phyloP scores from a whole-genome alignment of 768 basidiomycete genomes.

The Coprinellus aureogranulatus region DNA sequence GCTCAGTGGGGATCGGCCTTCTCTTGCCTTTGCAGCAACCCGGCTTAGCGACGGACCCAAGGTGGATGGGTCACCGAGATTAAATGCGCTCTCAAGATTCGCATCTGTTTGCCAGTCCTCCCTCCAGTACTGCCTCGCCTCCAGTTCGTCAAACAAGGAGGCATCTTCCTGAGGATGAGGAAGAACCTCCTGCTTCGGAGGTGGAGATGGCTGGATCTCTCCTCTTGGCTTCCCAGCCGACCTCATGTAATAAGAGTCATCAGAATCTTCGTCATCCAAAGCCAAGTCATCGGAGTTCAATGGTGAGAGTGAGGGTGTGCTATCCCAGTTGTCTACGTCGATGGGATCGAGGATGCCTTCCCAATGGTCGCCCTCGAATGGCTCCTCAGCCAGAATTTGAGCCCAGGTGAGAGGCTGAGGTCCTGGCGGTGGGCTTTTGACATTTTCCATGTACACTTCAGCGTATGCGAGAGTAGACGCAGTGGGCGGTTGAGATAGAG shows the following conservation, averaged over 20 bases:
- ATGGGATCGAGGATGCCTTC: slow-evolving; percentile 52
- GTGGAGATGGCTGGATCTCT: slow-evolving; percentile 2
- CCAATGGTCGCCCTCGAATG: slow-evolving; percentile 86
- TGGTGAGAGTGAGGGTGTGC: slow-evolving; percentile 67
- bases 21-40: background rate
- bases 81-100: slow-evolving; percentile 43
- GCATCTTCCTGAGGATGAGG: slow-evolving; percentile 44
- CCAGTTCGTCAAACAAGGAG: slow-evolving; percentile 61
- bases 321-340: slow-evolving; percentile 49
- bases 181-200: slow-evolving; percentile 12
- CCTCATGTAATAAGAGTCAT: slow-evolving; percentile 1
- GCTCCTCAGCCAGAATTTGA: slow-evolving; percentile 77
- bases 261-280: slow-evolving; percentile 37
- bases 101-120: slow-evolving; percentile 57
- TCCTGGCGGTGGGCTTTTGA: slow-evolving; percentile 42
- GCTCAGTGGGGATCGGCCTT: background rate
- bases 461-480: slow-evolving; percentile 50
- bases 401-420: slow-evolving; percentile 63
- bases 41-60: slow-evolving; percentile 44
- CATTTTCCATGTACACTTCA: slow-evolving; percentile 47
- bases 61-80: slow-evolving; percentile 70
- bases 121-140: slow-evolving; percentile 71
- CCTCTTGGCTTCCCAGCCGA: slow-evolving; percentile 10
- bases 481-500: slow-evolving; percentile 54
- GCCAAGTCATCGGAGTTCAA: slow-evolving; percentile 56